phyloP scores from a whole-genome alignment of 1,284 basidiomycete species.

The Cutaneotrichosporon sp. region DNA sequence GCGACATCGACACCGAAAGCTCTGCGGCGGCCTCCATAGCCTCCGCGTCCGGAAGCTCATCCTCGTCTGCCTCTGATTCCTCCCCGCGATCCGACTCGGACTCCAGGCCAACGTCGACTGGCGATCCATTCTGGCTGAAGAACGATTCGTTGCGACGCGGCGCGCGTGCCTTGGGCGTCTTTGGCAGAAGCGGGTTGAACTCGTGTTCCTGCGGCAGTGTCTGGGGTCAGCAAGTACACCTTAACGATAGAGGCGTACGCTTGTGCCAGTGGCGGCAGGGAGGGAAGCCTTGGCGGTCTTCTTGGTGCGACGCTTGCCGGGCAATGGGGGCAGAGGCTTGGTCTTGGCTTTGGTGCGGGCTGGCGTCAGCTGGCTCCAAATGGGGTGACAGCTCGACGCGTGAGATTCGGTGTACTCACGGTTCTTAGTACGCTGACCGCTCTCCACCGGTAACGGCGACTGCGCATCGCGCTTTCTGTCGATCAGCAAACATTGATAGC shows the following conservation, averaged over 20 bases:
- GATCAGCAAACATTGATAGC: neutral
- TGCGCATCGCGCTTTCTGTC: slow-evolving; percentile 7
- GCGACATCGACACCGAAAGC: neutral
- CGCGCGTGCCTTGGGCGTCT: slow-evolving; percentile 36
- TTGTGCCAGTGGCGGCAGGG: slow-evolving; percentile 6
- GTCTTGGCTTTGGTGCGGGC: slow-evolving; percentile 2
- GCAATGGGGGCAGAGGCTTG: neutral
- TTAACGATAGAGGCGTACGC: neutral
- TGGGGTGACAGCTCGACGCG: too few relatives aligned
- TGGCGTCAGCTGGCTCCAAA: neutral
- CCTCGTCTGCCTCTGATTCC: too few relatives aligned
- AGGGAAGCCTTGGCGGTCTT: slow-evolving; percentile 13
- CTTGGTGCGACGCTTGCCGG: slow-evolving; percentile 11
- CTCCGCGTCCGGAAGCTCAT: slow-evolving; percentile 39
- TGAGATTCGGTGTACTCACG: too few relatives aligned
- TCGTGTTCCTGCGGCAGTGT: slow-evolving; percentile 41
- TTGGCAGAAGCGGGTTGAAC: slow-evolving; percentile 40
- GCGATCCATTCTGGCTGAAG: slow-evolving; percentile 34
- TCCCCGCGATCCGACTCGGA: too few relatives aligned
- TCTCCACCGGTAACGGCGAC: neutral
- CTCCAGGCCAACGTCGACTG: slow-evolving; percentile 15
- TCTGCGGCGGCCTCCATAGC: slow-evolving; percentile 28
- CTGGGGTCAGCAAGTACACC: slow-evolving; percentile 12
- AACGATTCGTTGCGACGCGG: slow-evolving; percentile 32
- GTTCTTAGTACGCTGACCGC: slow-evolving; percentile 18